Percentiles rank a stretch among this genome's conserved stretches.
phyloP scores from a whole-genome alignment of 1,284 basidiomycete genomes.

The Chalciporus piperatoides region DNA sequence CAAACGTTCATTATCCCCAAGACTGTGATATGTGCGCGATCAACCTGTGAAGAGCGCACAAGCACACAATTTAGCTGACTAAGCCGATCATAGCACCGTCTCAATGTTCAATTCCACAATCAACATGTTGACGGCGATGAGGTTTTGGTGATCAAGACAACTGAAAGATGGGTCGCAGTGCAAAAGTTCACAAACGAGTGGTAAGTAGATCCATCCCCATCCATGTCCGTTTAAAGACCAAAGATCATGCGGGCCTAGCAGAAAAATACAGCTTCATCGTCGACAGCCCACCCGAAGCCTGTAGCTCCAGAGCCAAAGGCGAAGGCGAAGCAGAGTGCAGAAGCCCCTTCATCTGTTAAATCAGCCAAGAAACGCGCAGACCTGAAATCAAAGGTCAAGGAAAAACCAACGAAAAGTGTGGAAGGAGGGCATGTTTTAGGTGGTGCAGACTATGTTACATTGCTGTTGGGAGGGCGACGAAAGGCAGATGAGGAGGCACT shows the following conservation, averaged over 20 bases:
- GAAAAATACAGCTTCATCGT: slow-evolving; percentile 28
- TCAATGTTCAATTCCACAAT: too few species aligned
- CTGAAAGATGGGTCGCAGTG: slow-evolving; percentile 39
- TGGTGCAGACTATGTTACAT: slow-evolving; percentile 70
- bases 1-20: too few species aligned
- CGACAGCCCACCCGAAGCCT: slow-evolving; percentile 2
- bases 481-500: slow-evolving; percentile 60
- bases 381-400: slow-evolving; percentile 41
- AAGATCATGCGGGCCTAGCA: slow-evolving; percentile 4
- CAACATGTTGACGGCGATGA: too few species aligned
- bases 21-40: too few species aligned
- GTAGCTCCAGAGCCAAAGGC: slow-evolving; percentile 1
- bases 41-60: too few species aligned
- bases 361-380: slow-evolving; percentile 43
- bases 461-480: slow-evolving; percentile 66
- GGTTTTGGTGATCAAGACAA: too few species aligned
- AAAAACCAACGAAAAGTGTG: slow-evolving; percentile 30
- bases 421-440: slow-evolving; percentile 52
- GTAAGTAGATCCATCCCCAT: slow-evolving; percentile 24
- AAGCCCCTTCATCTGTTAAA: slow-evolving; percentile 15
- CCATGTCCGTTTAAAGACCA: background rate
- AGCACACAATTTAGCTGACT: too few species aligned
- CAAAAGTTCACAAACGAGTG: slow-evolving; percentile 41
- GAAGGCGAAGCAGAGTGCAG: background rate
- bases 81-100: too few species aligned